Conservation (phyloP, 2,329 filamentous ascomycete genomes). For the Esteya vermicola region DNA sequence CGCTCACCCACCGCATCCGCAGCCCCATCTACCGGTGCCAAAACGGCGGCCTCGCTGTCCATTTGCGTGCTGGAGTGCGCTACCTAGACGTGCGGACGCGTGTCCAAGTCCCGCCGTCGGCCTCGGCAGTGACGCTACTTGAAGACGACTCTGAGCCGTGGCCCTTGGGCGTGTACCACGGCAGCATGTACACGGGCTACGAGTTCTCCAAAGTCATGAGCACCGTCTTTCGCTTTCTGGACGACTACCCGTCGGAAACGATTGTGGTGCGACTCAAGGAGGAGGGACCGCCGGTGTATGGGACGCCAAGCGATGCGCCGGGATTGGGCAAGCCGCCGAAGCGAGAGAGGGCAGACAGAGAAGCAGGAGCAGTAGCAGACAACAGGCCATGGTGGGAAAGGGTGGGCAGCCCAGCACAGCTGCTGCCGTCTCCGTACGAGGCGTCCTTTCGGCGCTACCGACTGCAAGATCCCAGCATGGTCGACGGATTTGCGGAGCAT, state of each 20-base stretch:
- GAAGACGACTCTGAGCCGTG: constrained; percentile 11
- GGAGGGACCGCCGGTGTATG: constrained; percentile 23
- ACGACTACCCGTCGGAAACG: constrained; percentile 28
- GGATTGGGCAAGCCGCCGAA: background rate
- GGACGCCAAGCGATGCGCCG: constrained; percentile 3
- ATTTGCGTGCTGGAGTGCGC: constrained; percentile 31
- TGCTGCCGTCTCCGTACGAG: constrained; percentile 22
- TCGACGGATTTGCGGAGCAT: constrained; percentile 19
- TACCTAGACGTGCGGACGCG: constrained; percentile 35
- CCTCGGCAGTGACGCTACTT: too few species aligned
- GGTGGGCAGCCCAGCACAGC: background rate
- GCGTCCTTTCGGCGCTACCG: constrained; percentile 28
- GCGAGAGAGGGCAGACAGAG: background rate
- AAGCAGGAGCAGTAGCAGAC: background rate
- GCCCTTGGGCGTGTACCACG: constrained; percentile 33
- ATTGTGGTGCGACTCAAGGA: constrained; percentile 36
- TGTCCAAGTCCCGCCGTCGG: constrained; percentile 13
- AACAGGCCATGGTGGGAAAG: background rate
- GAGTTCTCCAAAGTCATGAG: constrained; percentile 26
- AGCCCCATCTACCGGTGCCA: constrained; percentile 28
- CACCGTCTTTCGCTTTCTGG: constrained; percentile 30
- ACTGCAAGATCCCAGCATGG: constrained; percentile 19
- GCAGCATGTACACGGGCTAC: constrained; percentile 27
- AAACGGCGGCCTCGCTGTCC: constrained; percentile 27
- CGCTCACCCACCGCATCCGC: constrained; percentile 30